Percentiles rank a stretch among this genome's conserved stretches.
Conservation (phyloP, 495 filamentous ascomycete species). For the Aspergillus panamensis region DNA sequence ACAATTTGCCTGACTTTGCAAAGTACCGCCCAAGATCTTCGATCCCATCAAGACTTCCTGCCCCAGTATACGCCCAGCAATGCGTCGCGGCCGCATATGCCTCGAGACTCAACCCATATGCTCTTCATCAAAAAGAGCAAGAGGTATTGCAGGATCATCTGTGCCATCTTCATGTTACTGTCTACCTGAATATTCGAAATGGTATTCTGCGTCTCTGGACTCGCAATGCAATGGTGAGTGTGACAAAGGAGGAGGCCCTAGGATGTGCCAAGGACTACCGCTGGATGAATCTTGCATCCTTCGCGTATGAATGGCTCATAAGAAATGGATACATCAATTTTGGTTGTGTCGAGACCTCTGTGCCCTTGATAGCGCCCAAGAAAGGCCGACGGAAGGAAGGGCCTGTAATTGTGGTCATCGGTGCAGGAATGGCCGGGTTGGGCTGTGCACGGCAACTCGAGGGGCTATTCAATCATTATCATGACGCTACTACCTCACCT, state of each 20-base stretch:
- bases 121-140: slow-evolving; percentile 84
- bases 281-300: slow-evolving; percentile 85
- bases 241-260: slow-evolving; percentile 82
- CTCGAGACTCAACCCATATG: slow-evolving; percentile 85
- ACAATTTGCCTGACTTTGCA: slow-evolving; percentile 24
- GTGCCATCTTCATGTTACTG: slow-evolving; percentile 83
- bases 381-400: slow-evolving; percentile 48
- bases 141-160: slow-evolving; percentile 72
- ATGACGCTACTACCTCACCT: slow-evolving; percentile 61
- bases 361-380: slow-evolving; percentile 35
- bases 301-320: slow-evolving; percentile 90
- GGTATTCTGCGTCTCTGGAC: slow-evolving; percentile 90
- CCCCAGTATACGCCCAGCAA: slow-evolving; percentile 78
- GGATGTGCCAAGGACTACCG: slow-evolving; percentile 87
- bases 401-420: slow-evolving; percentile 76
- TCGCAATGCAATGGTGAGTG: slow-evolving; percentile 80
- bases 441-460: slow-evolving; percentile 91
- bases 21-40: slow-evolving; percentile 65
- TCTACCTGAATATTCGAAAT: slow-evolving; percentile 96
- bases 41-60: slow-evolving; percentile 69
- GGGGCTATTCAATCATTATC: slow-evolving; percentile 73
- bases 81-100: slow-evolving; percentile 84
- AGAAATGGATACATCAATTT: slow-evolving; percentile 95
- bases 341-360: slow-evolving; percentile 73
- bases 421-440: slow-evolving; percentile 90